Evolutionary conservation across 495 filamentous ascomycete species (phyloP).

Genomic region (Penicillium psychrofluorescens): DNA sequence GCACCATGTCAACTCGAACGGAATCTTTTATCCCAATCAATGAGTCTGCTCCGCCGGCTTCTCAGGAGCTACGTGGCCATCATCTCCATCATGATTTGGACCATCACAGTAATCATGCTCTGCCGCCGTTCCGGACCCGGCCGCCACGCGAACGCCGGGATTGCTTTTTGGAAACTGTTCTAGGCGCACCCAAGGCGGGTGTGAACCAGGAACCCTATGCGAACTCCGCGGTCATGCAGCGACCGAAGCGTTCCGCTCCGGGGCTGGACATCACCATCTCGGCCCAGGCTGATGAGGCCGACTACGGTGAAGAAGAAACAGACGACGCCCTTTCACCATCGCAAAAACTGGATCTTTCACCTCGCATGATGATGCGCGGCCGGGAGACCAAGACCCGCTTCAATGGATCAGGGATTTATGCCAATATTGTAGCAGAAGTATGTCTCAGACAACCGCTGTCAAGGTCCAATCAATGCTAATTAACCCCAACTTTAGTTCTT

Average conservation of each 20-base stretch:
- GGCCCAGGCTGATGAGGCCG: slow-evolving; percentile 5
- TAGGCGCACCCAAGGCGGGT: slow-evolving; percentile 35
- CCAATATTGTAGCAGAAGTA: slow-evolving; percentile 38
- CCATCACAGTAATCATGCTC: slow-evolving; percentile 9
- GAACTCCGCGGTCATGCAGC: slow-evolving; percentile 24
- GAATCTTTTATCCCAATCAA: slow-evolving; percentile 13
- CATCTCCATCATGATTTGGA: not conserved
- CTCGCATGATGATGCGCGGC: slow-evolving; percentile 38
- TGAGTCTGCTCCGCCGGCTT: slow-evolving; percentile 1
- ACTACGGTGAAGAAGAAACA: slow-evolving; percentile 7
- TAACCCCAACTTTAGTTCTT: slow-evolving; percentile 25
- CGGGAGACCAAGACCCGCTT: slow-evolving; percentile 37
- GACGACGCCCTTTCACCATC: slow-evolving; percentile 23
- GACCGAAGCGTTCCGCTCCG: slow-evolving; percentile 15
- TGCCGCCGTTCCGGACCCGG: slow-evolving; percentile 1
- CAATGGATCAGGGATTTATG: slow-evolving; percentile 36
- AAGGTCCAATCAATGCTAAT: not conserved
- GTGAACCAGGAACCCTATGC: slow-evolving; percentile 33
- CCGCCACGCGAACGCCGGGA: slow-evolving; percentile 20
- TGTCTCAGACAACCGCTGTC: not conserved
- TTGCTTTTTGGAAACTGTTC: slow-evolving; percentile 37
- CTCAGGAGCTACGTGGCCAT: too few relatives aligned
- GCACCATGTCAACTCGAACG: slow-evolving; percentile 21
- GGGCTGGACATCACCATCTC: slow-evolving; percentile 2
- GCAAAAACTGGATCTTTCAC: slow-evolving; percentile 30